Base-by-base conservation (phyloP, 1,139 yeast genomes). In the Hemisphaericaspora xylanilytica region DNA sequence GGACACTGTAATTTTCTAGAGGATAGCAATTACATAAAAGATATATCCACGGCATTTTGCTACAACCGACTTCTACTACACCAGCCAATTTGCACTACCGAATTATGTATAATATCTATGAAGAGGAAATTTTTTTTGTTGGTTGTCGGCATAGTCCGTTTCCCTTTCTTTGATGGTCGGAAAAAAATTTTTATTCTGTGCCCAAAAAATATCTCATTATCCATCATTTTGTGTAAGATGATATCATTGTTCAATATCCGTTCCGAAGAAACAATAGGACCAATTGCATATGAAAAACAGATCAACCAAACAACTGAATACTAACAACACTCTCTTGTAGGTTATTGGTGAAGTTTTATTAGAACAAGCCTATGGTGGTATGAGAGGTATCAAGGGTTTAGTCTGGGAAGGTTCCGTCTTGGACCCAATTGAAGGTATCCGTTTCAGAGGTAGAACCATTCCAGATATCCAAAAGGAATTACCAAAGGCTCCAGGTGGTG, bases 321-420 rank as follows among this genome's bases (percentile, higher is more conserved):
- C 50, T 50, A 49, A 49, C 52, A 36, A 14, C 3, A 22, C 18
- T 15, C 22, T 12, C n/a, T 12, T 25, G 21, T 43, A 68, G 75
- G 76, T 78, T 46, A 88, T 94, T 58, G 97, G 96, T 56, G 96
- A 92, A 73, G 95, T 90, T 52, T 75, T 82, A 51, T 78, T 92
- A 53, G 96, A 88, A 70, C 97, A 92, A 75, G 96, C 96, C 39
- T 92, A 92, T 73, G 98, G 97, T 78, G 98, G 98, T 80, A 88
- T 87, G 96, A 84, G 97, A 73, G 97, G 97, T 68, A 86, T 90
- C 73, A 87, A 87, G 73, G 96, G 96, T 60, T 78, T 92, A 56
- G 97, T 92, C 46, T 92, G 97, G 97, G 97, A 92, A 78, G 98
- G 98, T 59, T 90, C 97, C 42, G 98, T 92, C 42, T 78, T 92